These are phyloP conservation scores for Hypoxylon sp. DNA, from an alignment of 2,329 filamentous ascomycete genomes.

Conservation along the genomic window DNA sequence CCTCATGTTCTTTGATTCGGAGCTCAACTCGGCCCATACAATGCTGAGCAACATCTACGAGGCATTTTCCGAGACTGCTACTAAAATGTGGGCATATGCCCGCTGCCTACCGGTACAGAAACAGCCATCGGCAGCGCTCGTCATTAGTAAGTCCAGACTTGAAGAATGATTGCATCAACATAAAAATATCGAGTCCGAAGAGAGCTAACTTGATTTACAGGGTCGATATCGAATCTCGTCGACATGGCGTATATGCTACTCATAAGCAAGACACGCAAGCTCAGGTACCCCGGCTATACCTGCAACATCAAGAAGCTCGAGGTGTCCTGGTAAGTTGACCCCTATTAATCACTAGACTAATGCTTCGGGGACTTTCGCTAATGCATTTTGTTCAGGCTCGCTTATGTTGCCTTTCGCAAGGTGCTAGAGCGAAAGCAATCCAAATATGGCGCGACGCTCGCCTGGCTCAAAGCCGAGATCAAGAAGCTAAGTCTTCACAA, in stretches of 20 bases:
- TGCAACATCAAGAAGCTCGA: slow-evolving; percentile 74
- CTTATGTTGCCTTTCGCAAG: slow-evolving; percentile 76
- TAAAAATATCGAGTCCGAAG: not conserved
- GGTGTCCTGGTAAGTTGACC: slow-evolving; percentile 69
- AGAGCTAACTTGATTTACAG: slow-evolving; percentile 55
- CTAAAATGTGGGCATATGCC: slow-evolving; percentile 77
- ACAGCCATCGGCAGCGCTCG: slow-evolving; percentile 71
- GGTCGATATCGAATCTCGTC: slow-evolving; percentile 75
- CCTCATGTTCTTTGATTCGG: slow-evolving; percentile 84
- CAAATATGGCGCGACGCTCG: slow-evolving; percentile 73
- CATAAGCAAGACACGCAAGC: slow-evolving; percentile 65
- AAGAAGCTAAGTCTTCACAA: slow-evolving; percentile 57
- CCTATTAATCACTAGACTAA: not conserved
- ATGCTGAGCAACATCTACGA: slow-evolving; percentile 81
- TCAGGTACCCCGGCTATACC: slow-evolving; percentile 65
- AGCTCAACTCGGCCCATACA: slow-evolving; percentile 78
- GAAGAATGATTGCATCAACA: not conserved
- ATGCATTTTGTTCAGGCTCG: slow-evolving; percentile 66
- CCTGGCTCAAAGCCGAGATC: slow-evolving; percentile 74
- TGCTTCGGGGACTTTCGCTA: slow-evolving; percentile 12
- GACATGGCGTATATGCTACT: slow-evolving; percentile 76
- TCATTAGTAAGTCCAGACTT: slow-evolving; percentile 69
- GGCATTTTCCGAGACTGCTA: slow-evolving; percentile 83
- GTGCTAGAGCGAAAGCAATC: slow-evolving; percentile 81
- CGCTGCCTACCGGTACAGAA: slow-evolving; percentile 70